Conservation (phyloP, 2,329 filamentous ascomycete species). For the Ilyonectria robusta region DNA sequence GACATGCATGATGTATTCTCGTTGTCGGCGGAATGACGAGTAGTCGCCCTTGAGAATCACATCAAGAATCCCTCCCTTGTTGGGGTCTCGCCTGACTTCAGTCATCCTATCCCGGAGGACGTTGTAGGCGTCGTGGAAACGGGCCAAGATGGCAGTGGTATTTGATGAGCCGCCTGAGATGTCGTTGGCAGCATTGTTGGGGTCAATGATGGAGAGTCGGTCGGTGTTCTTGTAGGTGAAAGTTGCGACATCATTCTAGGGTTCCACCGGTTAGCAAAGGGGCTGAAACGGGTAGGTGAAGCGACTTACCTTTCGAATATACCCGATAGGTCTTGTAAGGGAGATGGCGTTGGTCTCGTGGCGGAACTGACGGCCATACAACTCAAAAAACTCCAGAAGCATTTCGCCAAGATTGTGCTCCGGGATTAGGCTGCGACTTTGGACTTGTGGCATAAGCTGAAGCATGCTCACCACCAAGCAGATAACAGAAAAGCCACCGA, state of each 20-base stretch:
- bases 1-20: slow-evolving; percentile 71
- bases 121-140: slow-evolving; percentile 77
- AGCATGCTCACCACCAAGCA: slow-evolving; percentile 93
- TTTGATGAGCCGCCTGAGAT: slow-evolving; percentile 89
- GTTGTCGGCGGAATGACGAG: slow-evolving; percentile 78
- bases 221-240: slow-evolving; percentile 72
- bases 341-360: slow-evolving; percentile 79
- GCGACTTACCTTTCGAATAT: slow-evolving; percentile 80
- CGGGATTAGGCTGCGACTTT: slow-evolving; percentile 70
- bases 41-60: slow-evolving; percentile 86
- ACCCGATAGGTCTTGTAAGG: slow-evolving; percentile 77
- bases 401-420: slow-evolving; percentile 83
- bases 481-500: slow-evolving; percentile 94
- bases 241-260: slow-evolving; percentile 59
- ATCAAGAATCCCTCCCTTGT: slow-evolving; percentile 69
- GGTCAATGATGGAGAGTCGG: slow-evolving; percentile 90
- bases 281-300: fast-evolving
- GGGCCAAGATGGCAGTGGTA: slow-evolving; percentile 75
- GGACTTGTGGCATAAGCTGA: slow-evolving; percentile 81
- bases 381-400: slow-evolving; percentile 88
- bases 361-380: slow-evolving; percentile 89
- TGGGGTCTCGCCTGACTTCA: slow-evolving; percentile 57
- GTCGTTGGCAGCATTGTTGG: slow-evolving; percentile 88
- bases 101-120: slow-evolving; percentile 71
- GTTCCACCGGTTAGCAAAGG: slow-evolving; percentile 16